These are phyloP conservation scores for Naematelia aurantialba DNA, from an alignment of 768 basidiomycete genomes.

Conservation along the genomic window DNA sequence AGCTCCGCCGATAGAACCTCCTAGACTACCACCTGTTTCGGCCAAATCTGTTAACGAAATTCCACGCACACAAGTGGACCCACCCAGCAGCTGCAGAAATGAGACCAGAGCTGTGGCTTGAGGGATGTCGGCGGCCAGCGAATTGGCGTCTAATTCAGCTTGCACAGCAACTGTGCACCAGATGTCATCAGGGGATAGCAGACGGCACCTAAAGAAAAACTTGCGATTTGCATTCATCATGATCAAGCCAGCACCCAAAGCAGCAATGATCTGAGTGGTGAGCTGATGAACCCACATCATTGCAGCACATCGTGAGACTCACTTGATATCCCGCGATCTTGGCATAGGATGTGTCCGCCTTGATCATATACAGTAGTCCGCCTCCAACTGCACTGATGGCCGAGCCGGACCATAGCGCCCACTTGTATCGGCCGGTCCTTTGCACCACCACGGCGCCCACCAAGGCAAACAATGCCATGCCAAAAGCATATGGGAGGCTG, in stretches of 20 bases:
- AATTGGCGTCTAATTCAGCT: constrained; percentile 8
- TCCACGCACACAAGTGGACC: background rate
- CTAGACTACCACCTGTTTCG: background rate
- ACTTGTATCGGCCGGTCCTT: constrained; percentile 11
- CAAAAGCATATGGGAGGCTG: constrained; percentile 12
- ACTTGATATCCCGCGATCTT: constrained; percentile 11
- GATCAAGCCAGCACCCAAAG: constrained; percentile 8
- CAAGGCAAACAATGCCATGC: constrained; percentile 10
- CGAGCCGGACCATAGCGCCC: constrained; percentile 1
- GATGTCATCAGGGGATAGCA: background rate
- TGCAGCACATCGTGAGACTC: background rate
- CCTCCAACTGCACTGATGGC: constrained; percentile 6
- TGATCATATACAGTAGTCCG: constrained; percentile 7
- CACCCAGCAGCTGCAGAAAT: constrained; percentile 11
- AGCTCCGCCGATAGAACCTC: constrained; percentile 14
- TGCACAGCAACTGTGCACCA: constrained; percentile 5
- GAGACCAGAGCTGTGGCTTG: constrained; percentile 14
- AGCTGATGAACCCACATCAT: background rate
- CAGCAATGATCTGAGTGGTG: constrained; percentile 4
- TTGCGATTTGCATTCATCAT: constrained; percentile 10
- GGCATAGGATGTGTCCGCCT: constrained; percentile 4
- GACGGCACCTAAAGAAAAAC: background rate
- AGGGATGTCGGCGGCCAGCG: constrained; percentile 8
- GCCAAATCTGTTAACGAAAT: background rate
- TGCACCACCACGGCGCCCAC: constrained; percentile 11